A percentile compares a stretch with the other conserved stretches of the same genome.
These are phyloP conservation scores for Hibiscus mutabilis DNA, from an alignment of 345 rosid species.

Conservation along the genomic window DNA sequence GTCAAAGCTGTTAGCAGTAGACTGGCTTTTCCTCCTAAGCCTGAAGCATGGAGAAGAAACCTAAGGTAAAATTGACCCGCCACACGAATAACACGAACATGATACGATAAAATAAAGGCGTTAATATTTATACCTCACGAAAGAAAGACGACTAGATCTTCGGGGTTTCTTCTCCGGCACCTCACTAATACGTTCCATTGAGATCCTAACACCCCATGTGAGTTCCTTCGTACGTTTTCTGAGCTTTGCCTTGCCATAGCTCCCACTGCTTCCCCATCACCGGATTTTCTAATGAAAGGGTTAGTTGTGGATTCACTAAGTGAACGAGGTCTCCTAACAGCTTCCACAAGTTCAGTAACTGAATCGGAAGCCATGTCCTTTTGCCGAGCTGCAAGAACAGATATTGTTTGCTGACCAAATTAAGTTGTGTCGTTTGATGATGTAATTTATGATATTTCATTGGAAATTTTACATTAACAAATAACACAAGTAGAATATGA, in stretches of 20 bases:
- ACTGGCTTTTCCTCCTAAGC: constrained; percentile 42
- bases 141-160: constrained; percentile 64
- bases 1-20: constrained; percentile 35
- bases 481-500: no score
- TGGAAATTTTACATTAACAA: no score
- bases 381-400: constrained; percentile 60
- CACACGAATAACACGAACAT: neutral
- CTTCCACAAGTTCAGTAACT: constrained; percentile 79
- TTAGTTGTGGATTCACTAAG: constrained; percentile 59
- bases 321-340: constrained; percentile 80
- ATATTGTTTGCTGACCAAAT: neutral
- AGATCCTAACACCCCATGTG: constrained; percentile 33
- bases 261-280: constrained; percentile 23
- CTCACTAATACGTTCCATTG: constrained; percentile 77
- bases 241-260: constrained; percentile 47
- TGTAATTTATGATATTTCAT: no score
- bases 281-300: constrained; percentile 45
- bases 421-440: neutral
- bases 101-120: neutral
- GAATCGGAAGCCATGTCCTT: constrained; percentile 64
- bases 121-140: constrained; percentile 50
- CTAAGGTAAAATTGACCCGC: neutral
- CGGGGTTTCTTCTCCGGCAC: constrained; percentile 59
- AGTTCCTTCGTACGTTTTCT: constrained; percentile 39
- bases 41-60: constrained; percentile 20